Base-by-base conservation (phyloP, 208 protist species). In the Ichthyophonus hoferi region DNA sequence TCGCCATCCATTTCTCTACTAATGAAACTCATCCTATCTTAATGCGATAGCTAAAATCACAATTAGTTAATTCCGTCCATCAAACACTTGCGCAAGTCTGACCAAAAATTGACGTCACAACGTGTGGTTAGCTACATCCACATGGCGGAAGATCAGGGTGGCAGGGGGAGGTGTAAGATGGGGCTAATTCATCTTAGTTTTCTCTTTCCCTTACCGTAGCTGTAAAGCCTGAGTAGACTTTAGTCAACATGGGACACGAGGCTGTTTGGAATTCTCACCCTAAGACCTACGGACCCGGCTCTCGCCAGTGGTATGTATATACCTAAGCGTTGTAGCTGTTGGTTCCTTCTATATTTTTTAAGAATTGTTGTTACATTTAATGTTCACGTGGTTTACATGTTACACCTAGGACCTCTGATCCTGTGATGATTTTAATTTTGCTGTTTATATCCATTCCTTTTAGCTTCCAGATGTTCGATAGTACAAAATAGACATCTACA, bases 191-290 rank as follows among this genome's bases (percentile, higher is more conserved):
- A n/a, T n/a, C n/a, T n/a, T n/a, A n/a, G n/a, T n/a, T n/a, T n/a
- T n/a, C n/a, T n/a, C n/a, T n/a, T n/a, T n/a, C n/a, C n/a, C n/a
- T n/a, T n/a, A n/a, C n/a, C n/a, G n/a, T n/a, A n/a, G n/a, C n/a
- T n/a, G n/a, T n/a, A n/a, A n/a, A n/a, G n/a, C n/a, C n/a, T n/a
- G n/a, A n/a, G n/a, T n/a, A n/a, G n/a, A n/a, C n/a, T n/a, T n/a
- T n/a, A n/a, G 7, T 35, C 82, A 86, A 86, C 76, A 88, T 88
- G 86, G 86, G 58, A 40, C 43, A 79, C 86, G 38, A 7, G 1
- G 86, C 58, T 82, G 37, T 90, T 67, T 92, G 87, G 87, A 86
- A 92, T 83, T 86, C 58, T 37, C 90, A 90, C 87, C 90, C 90
- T 40, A 58, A 82, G 37, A 92, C 58, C 42, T 92, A 86, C 41